phyloP scores from a whole-genome alignment of 2,329 filamentous ascomycete genomes.

The Microascus cirrosus region DNA sequence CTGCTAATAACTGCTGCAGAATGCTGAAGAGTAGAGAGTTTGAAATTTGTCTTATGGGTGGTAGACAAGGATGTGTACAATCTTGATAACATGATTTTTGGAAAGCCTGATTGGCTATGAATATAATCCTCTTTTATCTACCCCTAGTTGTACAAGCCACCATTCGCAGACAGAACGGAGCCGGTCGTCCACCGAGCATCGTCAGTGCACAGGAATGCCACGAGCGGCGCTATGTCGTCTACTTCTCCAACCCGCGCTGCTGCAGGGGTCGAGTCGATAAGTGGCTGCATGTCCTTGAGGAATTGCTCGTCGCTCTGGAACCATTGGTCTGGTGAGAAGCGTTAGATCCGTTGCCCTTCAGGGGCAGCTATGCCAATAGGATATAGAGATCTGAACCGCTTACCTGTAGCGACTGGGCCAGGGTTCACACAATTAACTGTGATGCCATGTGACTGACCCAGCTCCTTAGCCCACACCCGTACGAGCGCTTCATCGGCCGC shows the following conservation, averaged over 20 bases:
- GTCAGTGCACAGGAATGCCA: conserved; percentile 17
- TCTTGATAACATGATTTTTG: too few species aligned
- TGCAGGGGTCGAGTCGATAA: conserved; percentile 19
- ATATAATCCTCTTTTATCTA: too few species aligned
- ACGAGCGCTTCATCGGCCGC: conserved; percentile 18
- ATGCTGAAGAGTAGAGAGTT: too few species aligned
- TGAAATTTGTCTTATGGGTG: too few species aligned
- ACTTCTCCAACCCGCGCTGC: conserved; percentile 16
- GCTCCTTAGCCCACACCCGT: conserved; percentile 19
- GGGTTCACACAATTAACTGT: conserved; percentile 21
- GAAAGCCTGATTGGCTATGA: too few species aligned
- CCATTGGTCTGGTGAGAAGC: conserved; percentile 12
- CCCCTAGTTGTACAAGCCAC: conserved; percentile 12
- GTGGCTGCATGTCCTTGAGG: conserved; percentile 17
- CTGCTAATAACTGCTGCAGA: too few species aligned
- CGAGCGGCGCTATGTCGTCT: conserved; percentile 18
- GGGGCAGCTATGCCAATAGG: too few species aligned
- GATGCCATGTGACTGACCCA: conserved; percentile 15
- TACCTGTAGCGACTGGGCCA: conserved; percentile 14
- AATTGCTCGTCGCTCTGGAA: conserved; percentile 16
- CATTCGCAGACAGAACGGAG: conserved; percentile 15
- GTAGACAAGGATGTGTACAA: too few species aligned
- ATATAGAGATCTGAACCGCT: conserved; percentile 4
- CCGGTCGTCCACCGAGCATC: conserved; percentile 18
- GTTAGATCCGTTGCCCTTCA: too few species aligned